A percentile compares a stretch with the other conserved stretches of the same genome.
These are phyloP conservation scores for Lycium barbarum DNA, from an alignment of 257 asterid genomes.

Conservation along the genomic window DNA sequence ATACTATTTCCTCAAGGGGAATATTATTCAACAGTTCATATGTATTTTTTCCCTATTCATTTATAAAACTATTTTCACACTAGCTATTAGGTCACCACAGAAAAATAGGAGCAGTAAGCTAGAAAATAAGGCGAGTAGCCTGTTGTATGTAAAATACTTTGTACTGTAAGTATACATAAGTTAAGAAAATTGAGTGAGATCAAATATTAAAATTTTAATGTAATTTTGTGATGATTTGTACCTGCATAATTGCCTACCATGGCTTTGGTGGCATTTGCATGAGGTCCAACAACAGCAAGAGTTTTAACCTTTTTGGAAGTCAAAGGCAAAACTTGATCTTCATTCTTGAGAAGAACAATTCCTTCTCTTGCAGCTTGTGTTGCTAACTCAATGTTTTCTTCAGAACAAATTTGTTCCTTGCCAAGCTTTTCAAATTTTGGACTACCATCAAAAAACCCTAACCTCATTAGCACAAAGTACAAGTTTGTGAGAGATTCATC, in stretches of 20 bases:
- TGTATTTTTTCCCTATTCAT: too few relatives aligned
- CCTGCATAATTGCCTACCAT: constrained; percentile 62
- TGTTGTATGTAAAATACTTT: too few relatives aligned
- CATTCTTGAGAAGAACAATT: constrained; percentile 58
- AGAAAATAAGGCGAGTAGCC: not conserved
- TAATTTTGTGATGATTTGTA: not conserved
- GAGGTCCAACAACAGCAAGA: constrained; percentile 58
- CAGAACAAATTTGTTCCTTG: constrained; percentile 41
- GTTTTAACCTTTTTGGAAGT: constrained; percentile 6
- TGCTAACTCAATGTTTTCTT: constrained; percentile 47
- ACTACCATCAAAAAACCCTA: constrained; percentile 59
- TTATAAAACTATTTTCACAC: too few relatives aligned
- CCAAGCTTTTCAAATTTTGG: constrained; percentile 46
- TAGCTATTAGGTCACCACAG: too few relatives aligned
- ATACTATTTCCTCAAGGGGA: too few relatives aligned
- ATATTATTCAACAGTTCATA: too few relatives aligned
- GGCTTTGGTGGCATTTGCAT: constrained; percentile 46
- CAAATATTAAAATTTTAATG: too few relatives aligned
- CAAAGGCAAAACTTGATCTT: constrained; percentile 42
- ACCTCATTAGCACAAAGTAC: constrained; percentile 49
- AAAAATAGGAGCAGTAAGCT: too few relatives aligned
- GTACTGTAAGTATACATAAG: too few relatives aligned
- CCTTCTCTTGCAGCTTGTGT: constrained; percentile 59
- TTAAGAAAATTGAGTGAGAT: too few relatives aligned
- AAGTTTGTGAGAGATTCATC: constrained; percentile 45